Percentiles rank a stretch among this genome's conserved stretches.
These are phyloP conservation scores for Ceratobasidium sp. DNA, from an alignment of 1,284 basidiomycete species.

Conservation along the genomic window DNA sequence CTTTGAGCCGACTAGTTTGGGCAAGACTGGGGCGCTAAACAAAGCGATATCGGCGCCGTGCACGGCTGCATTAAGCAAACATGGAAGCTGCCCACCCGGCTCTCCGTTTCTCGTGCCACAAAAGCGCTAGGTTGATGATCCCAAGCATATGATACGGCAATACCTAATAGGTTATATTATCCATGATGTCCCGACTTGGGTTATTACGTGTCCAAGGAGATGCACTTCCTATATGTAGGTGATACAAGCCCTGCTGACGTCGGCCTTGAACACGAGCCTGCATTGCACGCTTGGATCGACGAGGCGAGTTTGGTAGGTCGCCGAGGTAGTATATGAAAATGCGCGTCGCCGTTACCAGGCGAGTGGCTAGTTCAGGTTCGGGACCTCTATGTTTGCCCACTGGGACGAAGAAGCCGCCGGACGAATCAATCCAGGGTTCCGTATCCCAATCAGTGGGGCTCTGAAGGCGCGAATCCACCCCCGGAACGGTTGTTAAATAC, in stretches of 20 bases:
- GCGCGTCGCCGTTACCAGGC: conserved; percentile 8
- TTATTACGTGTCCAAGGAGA: not conserved
- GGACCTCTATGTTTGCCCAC: not conserved
- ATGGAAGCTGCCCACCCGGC: not conserved
- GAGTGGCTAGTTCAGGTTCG: conserved; percentile 17
- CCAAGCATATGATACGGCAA: not conserved
- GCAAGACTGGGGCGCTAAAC: not conserved
- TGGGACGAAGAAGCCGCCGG: conserved; percentile 17
- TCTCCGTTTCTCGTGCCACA: conserved; percentile 1
- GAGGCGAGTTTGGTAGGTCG: not conserved
- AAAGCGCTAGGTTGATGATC: not conserved
- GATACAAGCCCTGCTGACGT: too few species aligned
- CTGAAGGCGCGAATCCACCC: not conserved
- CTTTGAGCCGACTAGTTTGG: conserved; percentile 1
- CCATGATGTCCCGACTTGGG: not conserved
- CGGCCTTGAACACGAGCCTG: not conserved
- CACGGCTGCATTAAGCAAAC: not conserved
- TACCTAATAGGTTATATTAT: not conserved
- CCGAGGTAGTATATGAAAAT: conserved; percentile 15
- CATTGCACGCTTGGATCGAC: not conserved
- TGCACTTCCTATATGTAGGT: not conserved
- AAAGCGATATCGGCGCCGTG: not conserved
- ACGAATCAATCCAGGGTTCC: not conserved
- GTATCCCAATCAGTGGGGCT: conserved; percentile 8
- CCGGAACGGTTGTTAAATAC: conserved; percentile 20